These are phyloP conservation scores for Aspergillus ellipticus DNA, from an alignment of 495 filamentous ascomycete genomes.

Conservation along the genomic window DNA sequence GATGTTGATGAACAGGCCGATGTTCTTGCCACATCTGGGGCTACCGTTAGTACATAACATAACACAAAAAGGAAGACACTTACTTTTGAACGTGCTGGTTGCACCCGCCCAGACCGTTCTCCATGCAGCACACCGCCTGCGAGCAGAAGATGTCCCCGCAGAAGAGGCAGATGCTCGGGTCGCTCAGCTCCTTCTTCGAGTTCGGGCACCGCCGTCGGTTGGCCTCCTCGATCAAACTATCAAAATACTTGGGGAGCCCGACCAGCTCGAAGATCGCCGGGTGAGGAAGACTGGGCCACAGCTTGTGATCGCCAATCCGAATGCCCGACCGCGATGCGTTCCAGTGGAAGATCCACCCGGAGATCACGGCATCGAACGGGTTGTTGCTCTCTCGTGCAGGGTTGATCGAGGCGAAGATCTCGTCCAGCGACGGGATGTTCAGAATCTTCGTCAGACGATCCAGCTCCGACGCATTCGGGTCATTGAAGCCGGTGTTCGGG, in stretches of 20 bases:
- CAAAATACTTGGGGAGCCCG: constrained; percentile 85
- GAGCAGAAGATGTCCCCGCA: constrained; percentile 95
- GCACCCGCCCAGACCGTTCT: constrained; percentile 72
- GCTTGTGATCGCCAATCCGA: constrained; percentile 36
- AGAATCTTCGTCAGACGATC: constrained; percentile 72
- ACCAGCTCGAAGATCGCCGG: constrained; percentile 92
- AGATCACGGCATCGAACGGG: constrained; percentile 52
- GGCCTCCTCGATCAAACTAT: constrained; percentile 87
- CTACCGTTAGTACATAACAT: constrained; percentile 11
- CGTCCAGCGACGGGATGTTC: constrained; percentile 71
- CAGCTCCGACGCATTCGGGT: constrained; percentile 70
- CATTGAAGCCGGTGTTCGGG: constrained; percentile 63
- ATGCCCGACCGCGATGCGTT: constrained; percentile 43
- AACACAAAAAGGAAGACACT: constrained; percentile 26
- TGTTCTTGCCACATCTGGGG: constrained; percentile 75
- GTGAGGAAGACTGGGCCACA: constrained; percentile 61
- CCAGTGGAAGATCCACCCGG: constrained; percentile 76
- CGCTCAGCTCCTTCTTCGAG: constrained; percentile 82
- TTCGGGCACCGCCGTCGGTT: constrained; percentile 81
- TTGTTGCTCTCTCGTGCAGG: constrained; percentile 30
- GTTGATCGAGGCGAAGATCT: constrained; percentile 58
- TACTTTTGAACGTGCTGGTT: constrained; percentile 87
- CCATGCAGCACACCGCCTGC: constrained; percentile 86
- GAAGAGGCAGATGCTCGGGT: constrained; percentile 89
- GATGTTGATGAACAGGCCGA: constrained; percentile 93